These are phyloP conservation scores for Erodium moschatum DNA, from an alignment of 441 rosid genomes.

Conservation along the genomic window DNA sequence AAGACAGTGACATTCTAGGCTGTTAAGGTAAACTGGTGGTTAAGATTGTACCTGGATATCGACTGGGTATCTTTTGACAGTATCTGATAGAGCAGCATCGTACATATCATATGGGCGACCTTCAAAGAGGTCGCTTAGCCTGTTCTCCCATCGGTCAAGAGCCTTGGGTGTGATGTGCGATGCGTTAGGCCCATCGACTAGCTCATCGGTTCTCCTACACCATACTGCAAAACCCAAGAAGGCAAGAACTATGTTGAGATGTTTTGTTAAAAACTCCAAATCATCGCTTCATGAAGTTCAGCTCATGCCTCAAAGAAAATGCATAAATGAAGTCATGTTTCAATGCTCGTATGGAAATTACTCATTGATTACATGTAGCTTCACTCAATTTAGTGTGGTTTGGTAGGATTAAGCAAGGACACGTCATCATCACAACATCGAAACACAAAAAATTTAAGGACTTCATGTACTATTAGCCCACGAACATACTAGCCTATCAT, in stretches of 20 bases:
- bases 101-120: conserved; percentile 37
- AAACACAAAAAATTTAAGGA: too few species aligned
- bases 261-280: neutral
- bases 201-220: conserved; percentile 51
- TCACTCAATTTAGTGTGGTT: neutral
- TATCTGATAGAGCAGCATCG: conserved; percentile 42
- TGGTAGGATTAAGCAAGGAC: neutral
- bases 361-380: neutral
- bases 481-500: too few species aligned
- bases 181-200: conserved; percentile 44
- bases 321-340: neutral
- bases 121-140: conserved; percentile 33
- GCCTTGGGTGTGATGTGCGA: conserved; percentile 41
- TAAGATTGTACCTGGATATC: conserved; percentile 33
- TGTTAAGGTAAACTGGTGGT: neutral
- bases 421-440: too few species aligned
- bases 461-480: too few species aligned
- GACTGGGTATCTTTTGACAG: conserved; percentile 35
- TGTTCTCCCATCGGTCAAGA: conserved; percentile 36
- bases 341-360: neutral
- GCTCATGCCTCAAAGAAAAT: neutral
- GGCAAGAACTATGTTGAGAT: neutral
- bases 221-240: conserved; percentile 26
- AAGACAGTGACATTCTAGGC: neutral
- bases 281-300: too few species aligned